Evolutionary conservation across 148 eudicot species (phyloP).

Genomic region (Camellia granthamiana): DNA sequence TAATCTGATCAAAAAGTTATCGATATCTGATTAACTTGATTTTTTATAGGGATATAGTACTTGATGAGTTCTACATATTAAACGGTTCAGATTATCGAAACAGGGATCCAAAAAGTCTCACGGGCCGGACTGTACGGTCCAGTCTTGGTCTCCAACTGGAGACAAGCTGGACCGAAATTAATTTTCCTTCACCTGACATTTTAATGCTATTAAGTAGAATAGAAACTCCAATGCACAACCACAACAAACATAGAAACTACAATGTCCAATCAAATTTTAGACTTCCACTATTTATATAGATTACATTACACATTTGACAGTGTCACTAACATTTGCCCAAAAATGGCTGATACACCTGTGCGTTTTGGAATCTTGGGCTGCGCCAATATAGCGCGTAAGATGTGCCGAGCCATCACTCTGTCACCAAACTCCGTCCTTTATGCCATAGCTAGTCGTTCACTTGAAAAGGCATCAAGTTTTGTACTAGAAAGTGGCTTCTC

Average conservation of each 20-base stretch:
- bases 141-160: too few relatives aligned
- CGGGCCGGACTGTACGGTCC: too few relatives aligned
- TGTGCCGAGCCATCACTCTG: slow-evolving; percentile 41
- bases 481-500: slow-evolving; percentile 29
- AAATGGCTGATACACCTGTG: slow-evolving; percentile 25
- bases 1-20: too few relatives aligned
- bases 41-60: too few relatives aligned
- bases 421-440: slow-evolving; percentile 35
- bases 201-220: neutral
- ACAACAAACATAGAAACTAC: neutral
- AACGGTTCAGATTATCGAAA: too few relatives aligned
- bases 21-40: too few relatives aligned
- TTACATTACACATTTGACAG: neutral
- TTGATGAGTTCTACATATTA: too few relatives aligned
- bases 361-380: slow-evolving; percentile 54
- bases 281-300: neutral
- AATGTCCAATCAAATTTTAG: neutral
- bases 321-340: neutral
- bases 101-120: too few relatives aligned
- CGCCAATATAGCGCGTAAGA: slow-evolving; percentile 51
- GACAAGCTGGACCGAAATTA: neutral
- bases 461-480: slow-evolving; percentile 37
- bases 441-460: slow-evolving; percentile 51
- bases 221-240: neutral
- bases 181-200: neutral